phyloP scores from a whole-genome alignment of 805 yeast genomes.

The Ogataea minuta region DNA sequence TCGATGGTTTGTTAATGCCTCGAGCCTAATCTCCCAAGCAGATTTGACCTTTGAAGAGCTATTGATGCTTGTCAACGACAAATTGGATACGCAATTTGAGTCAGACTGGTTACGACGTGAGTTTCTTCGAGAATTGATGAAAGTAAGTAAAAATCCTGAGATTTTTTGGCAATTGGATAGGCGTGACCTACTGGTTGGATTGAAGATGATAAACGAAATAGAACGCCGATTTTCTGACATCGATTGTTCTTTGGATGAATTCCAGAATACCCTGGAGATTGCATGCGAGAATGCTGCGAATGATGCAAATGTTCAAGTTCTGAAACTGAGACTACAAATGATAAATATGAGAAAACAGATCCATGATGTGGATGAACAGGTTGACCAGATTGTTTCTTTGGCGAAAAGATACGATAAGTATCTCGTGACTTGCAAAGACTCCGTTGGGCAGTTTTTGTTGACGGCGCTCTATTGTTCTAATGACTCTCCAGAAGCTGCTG shows the following conservation, averaged over 20 bases:
- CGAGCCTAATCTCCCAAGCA: constrained; percentile 6
- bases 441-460: background rate
- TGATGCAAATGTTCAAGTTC: constrained; percentile 2
- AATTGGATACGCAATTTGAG: constrained; percentile 2
- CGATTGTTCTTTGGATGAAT: constrained; percentile 1
- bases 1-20: constrained; percentile 16
- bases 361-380: background rate
- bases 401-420: background rate
- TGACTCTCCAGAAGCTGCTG: background rate
- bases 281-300: background rate
- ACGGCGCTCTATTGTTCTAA: background rate
- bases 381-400: background rate
- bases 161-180: constrained; percentile 10
- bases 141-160: constrained; percentile 3
- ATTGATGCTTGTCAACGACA: constrained; percentile 2
- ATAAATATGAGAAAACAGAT: background rate
- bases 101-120: constrained; percentile 16
- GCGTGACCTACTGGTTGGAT: constrained; percentile 1
- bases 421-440: background rate
- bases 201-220: constrained; percentile 9
- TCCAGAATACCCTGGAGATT: constrained; percentile 2
- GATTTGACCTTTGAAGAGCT: constrained; percentile 12
- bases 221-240: constrained; percentile 6
- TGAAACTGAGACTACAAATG: constrained; percentile 6
- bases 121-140: constrained; percentile 11